These are phyloP conservation scores for Chenopodium quinoa DNA, from an alignment of 148 eudicot species.

Conservation along the genomic window DNA sequence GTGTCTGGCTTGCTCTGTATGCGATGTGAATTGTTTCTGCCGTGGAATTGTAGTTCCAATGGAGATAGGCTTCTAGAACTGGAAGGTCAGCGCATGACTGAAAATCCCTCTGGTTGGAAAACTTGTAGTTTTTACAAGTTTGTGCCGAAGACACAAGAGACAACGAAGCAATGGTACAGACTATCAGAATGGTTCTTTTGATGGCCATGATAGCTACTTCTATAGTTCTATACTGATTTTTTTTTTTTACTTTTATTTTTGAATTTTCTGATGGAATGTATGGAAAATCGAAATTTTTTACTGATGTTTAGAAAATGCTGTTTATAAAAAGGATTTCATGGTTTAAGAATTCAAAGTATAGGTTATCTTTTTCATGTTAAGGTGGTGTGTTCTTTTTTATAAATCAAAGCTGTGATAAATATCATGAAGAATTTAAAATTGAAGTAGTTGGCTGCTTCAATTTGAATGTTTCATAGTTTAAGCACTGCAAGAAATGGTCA, in stretches of 20 bases:
- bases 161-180: constrained; percentile 20
- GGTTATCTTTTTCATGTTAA: not conserved
- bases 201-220: constrained; percentile 18
- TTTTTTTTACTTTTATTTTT: not conserved
- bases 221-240: too few species aligned
- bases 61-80: constrained; percentile 39
- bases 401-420: not conserved
- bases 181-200: constrained; percentile 12
- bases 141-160: constrained; percentile 30
- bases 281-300: not conserved
- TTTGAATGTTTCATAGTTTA: constrained; percentile 23
- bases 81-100: constrained; percentile 46
- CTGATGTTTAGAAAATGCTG: not conserved
- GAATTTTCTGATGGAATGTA: not conserved
- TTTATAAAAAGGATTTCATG: not conserved
- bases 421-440: not conserved
- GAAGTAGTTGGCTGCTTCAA: constrained; percentile 29
- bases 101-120: constrained; percentile 29
- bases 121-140: constrained; percentile 40
- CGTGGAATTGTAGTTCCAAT: constrained; percentile 47
- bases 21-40: constrained; percentile 34
- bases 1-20: constrained; percentile 43
- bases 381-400: not conserved
- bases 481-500: not conserved
- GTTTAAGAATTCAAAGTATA: not conserved